phyloP scores from a whole-genome alignment of 2,329 filamentous ascomycete genomes.

The Hypomyces rosellus region DNA sequence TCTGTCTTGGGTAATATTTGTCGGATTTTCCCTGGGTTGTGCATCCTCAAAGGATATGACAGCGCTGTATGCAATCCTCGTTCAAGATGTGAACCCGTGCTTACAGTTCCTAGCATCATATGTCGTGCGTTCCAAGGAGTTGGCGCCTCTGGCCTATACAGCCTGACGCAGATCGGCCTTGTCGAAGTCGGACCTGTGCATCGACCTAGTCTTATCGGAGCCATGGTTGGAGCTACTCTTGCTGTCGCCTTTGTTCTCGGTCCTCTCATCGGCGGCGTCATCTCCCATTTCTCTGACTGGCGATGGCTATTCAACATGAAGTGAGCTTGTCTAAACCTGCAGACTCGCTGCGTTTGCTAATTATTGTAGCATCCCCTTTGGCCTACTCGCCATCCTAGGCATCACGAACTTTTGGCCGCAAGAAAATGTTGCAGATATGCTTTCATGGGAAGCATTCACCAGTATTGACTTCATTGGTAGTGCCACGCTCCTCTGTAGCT shows the following conservation, averaged over 20 bases:
- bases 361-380: slow-evolving; percentile 41
- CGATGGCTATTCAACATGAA: slow-evolving; percentile 58
- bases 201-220: slow-evolving; percentile 47
- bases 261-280: slow-evolving; percentile 50
- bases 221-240: slow-evolving; percentile 49
- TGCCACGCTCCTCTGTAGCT: slow-evolving; percentile 43
- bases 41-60: slow-evolving; percentile 44
- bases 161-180: slow-evolving; percentile 50
- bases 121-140: slow-evolving; percentile 55
- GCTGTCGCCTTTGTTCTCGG: slow-evolving; percentile 53
- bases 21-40: slow-evolving; percentile 50
- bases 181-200: slow-evolving; percentile 50
- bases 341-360: slow-evolving; percentile 9
- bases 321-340: slow-evolving; percentile 28
- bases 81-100: background rate
- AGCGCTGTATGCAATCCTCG: slow-evolving; percentile 37
- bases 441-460: slow-evolving; percentile 36
- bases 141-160: slow-evolving; percentile 56
- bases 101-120: slow-evolving; percentile 40
- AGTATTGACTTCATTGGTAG: slow-evolving; percentile 49
- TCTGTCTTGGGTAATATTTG: slow-evolving; percentile 47
- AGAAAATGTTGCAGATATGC: slow-evolving; percentile 28
- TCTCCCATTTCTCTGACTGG: slow-evolving; percentile 49
- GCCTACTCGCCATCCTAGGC: slow-evolving; percentile 38
- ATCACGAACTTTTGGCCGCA: slow-evolving; percentile 43